A percentile compares a stretch with the other conserved stretches of the same genome.
These are phyloP conservation scores for Pyrenopolyporus hunteri DNA, from an alignment of 495 filamentous ascomycete genomes.

Conservation along the genomic window DNA sequence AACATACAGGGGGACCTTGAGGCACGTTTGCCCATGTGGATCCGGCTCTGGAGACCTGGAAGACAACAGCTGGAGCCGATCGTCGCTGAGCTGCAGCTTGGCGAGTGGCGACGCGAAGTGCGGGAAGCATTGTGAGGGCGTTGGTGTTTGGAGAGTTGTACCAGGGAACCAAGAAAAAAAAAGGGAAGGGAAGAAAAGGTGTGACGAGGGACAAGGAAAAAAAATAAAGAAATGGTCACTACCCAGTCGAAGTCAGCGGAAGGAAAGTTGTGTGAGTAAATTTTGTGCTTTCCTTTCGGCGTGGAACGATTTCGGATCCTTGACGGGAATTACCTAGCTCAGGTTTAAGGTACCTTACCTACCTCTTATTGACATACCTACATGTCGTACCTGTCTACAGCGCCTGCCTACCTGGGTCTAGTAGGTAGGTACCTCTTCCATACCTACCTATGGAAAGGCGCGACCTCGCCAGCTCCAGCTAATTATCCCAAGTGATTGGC, in stretches of 20 bases:
- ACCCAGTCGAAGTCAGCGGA: constrained; percentile 1
- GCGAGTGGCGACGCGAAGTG: constrained; percentile 40
- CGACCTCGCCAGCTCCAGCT: constrained; percentile 12
- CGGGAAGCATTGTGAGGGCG: constrained; percentile 39
- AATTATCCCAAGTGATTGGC: constrained; percentile 10
- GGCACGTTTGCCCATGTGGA: constrained; percentile 90
- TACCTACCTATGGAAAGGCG: too few relatives aligned
- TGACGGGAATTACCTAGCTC: constrained; percentile 12
- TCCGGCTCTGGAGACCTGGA: constrained; percentile 67
- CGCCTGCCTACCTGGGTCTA: too few relatives aligned
- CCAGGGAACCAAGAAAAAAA: not conserved
- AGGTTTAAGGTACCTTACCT: not conserved
- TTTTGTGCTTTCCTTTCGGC: constrained; percentile 9
- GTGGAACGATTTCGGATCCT: constrained; percentile 35
- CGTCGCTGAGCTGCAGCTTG: constrained; percentile 43
- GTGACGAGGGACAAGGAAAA: constrained; percentile 13
- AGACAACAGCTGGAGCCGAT: constrained; percentile 38
- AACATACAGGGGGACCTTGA: constrained; percentile 89
- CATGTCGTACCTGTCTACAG: too few relatives aligned
- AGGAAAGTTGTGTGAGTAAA: constrained; percentile 33
- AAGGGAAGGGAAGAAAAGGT: constrained; percentile 20
- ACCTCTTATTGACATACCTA: too few relatives aligned
- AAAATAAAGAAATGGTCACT: not conserved
- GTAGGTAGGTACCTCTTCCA: too few relatives aligned
- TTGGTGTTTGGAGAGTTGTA: not conserved